Conservation (phyloP, 2,329 filamentous ascomycete species). For the Epichloe bromicola region DNA sequence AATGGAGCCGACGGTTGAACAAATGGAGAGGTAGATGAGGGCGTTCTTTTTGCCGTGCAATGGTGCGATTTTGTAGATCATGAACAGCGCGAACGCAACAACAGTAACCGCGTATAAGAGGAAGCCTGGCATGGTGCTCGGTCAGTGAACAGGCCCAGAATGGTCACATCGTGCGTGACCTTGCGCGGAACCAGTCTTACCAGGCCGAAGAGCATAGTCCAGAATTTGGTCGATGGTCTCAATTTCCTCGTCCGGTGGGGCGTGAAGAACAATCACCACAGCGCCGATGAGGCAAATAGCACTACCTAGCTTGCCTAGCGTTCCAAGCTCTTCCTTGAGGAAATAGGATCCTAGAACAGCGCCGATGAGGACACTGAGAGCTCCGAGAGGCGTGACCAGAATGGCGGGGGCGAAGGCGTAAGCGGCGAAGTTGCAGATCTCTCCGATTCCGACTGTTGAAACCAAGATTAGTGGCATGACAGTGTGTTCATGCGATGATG, state of each 20-base stretch:
- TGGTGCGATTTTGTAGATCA: conserved; percentile 93
- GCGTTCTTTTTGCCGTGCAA: conserved; percentile 92
- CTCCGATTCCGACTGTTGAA: conserved; percentile 68
- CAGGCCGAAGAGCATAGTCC: conserved; percentile 78
- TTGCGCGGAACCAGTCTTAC: conserved; percentile 34
- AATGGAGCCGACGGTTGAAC: conserved; percentile 90
- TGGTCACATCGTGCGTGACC: background rate
- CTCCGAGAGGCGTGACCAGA: conserved; percentile 86
- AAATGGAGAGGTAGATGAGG: conserved; percentile 92
- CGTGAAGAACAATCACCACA: conserved; percentile 94
- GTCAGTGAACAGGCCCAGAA: background rate
- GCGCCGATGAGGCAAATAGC: conserved; percentile 93
- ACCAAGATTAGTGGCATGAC: background rate
- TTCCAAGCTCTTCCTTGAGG: conserved; percentile 78
- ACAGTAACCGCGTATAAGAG: conserved; percentile 74
- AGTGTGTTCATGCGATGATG: background rate
- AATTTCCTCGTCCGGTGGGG: conserved; percentile 85
- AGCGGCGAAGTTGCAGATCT: conserved; percentile 93
- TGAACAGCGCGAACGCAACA: conserved; percentile 70
- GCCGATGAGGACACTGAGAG: conserved; percentile 86
- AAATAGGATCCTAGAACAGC: conserved; percentile 93
- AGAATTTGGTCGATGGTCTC: conserved; percentile 85
- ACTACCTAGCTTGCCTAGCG: conserved; percentile 83
- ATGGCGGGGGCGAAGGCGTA: conserved; percentile 99
- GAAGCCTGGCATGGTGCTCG: conserved; percentile 49